Percentiles rank a stretch among this genome's conserved stretches.
phyloP scores from a whole-genome alignment of 768 basidiomycete species.

The Serendipita sp. region DNA sequence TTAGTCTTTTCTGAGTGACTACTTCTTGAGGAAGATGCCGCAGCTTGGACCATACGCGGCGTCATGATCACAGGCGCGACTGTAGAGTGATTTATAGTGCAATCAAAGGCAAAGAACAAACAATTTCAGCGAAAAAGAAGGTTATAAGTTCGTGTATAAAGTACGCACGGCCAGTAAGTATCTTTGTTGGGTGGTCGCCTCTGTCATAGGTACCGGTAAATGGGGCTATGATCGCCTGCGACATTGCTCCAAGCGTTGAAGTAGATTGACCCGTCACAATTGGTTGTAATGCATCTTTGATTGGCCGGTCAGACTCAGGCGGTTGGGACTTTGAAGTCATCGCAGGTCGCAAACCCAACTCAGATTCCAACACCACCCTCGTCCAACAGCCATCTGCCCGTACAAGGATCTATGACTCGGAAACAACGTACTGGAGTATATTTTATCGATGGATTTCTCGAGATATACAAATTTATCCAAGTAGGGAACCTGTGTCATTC shows the following conservation, averaged over 20 bases:
- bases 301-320: background rate
- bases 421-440: too few species aligned
- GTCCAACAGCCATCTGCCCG: constrained; percentile 11
- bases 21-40: constrained; percentile 37
- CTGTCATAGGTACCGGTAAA: constrained; percentile 27
- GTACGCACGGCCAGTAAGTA: constrained; percentile 57
- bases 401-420: too few species aligned
- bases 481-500: too few species aligned
- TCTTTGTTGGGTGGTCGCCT: constrained; percentile 53
- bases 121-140: constrained; percentile 7
- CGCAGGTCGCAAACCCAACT: background rate
- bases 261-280: background rate
- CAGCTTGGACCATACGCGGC: constrained; percentile 59
- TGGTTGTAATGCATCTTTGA: constrained; percentile 5
- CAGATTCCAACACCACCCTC: background rate
- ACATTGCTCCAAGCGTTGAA: constrained; percentile 15
- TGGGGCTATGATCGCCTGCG: constrained; percentile 55
- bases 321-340: background rate
- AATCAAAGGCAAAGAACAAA: constrained; percentile 1
- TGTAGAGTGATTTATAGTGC: constrained; percentile 14
- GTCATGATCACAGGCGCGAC: constrained; percentile 88
- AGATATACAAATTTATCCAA: too few species aligned
- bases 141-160: background rate
- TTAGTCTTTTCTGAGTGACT: constrained; percentile 18
- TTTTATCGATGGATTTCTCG: too few species aligned